Percentiles rank a stretch among this genome's conserved stretches.
Conservation (phyloP, 2,329 filamentous ascomycete genomes). For the Fusarium phyllophilum region DNA sequence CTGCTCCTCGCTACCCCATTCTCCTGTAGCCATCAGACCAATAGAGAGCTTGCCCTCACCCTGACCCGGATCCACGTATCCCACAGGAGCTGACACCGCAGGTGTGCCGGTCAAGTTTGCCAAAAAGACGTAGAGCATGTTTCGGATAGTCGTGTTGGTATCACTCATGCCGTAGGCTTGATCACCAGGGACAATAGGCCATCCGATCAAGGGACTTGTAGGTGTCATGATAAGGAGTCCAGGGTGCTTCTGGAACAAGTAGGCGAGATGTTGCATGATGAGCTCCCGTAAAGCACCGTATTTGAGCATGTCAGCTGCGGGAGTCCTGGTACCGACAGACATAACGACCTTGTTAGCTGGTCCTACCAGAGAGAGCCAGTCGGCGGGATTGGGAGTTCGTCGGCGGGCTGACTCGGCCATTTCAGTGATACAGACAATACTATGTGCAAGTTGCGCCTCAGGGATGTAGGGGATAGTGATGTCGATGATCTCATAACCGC, state of each 20-base stretch:
- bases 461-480: conserved; percentile 73
- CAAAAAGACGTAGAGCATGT: conserved; percentile 87
- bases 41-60: conserved; percentile 70
- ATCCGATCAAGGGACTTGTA: conserved; percentile 79
- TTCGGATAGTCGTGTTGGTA: conserved; percentile 75
- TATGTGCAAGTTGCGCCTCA: conserved; percentile 81
- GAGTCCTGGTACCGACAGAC: conserved; percentile 70
- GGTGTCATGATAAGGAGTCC: conserved; percentile 83
- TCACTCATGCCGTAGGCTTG: conserved; percentile 79
- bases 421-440: conserved; percentile 80
- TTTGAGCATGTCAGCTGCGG: conserved; percentile 75
- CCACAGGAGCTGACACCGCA: conserved; percentile 77
- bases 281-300: conserved; percentile 78
- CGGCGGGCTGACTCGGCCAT: conserved; percentile 61
- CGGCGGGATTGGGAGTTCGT: conserved; percentile 55
- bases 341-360: conserved; percentile 77
- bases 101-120: conserved; percentile 86
- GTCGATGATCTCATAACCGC: conserved; percentile 62
- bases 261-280: conserved; percentile 81
- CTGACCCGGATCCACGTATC: conserved; percentile 69
- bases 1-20: conserved; percentile 74
- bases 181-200: conserved; percentile 69
- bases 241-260: conserved; percentile 75
- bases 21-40: conserved; percentile 70
- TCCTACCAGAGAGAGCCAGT: conserved; percentile 67